Conservation (phyloP, 768 basidiomycete species). For the Pulveroboletus frians region DNA sequence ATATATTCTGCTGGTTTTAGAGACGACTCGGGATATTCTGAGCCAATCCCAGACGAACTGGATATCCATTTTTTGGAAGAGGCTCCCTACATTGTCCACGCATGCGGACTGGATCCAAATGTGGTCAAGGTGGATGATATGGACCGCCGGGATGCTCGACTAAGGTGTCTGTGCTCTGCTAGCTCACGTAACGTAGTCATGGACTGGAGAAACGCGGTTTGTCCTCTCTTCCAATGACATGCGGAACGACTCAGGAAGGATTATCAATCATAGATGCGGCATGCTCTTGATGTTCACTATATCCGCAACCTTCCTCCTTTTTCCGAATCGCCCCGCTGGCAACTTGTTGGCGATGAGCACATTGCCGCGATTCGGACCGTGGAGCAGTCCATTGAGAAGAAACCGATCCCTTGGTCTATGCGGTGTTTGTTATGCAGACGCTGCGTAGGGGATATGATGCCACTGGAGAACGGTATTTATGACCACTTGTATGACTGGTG, state of each 20-base stretch:
- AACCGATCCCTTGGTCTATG: too few relatives aligned
- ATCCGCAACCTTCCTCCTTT: too few relatives aligned
- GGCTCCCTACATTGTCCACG: slow-evolving; percentile 4
- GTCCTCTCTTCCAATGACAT: neutral
- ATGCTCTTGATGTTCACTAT: too few relatives aligned
- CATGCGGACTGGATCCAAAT: slow-evolving; percentile 7
- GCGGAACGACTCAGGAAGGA: too few relatives aligned
- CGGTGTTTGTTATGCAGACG: slow-evolving; percentile 4
- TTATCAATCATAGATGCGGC: neutral
- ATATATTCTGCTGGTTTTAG: neutral
- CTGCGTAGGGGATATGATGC: neutral
- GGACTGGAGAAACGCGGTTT: slow-evolving; percentile 8
- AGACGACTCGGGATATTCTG: neutral
- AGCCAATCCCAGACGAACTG: neutral
- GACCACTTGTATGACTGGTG: neutral
- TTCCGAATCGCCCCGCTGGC: slow-evolving; percentile 2
- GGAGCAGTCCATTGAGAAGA: neutral
- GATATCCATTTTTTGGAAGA: slow-evolving; percentile 1
- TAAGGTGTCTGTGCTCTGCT: slow-evolving; percentile 1
- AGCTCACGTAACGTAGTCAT: neutral
- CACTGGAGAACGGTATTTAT: rapidly evolving
- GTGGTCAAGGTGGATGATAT: slow-evolving; percentile 6
- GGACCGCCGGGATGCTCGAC: slow-evolving; percentile 12
- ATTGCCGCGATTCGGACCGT: neutral
- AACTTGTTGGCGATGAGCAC: neutral